Percentiles rank a stretch among this genome's conserved stretches.
Evolutionary conservation across 192 early-diverging fungal genomes (phyloP).

Genomic region (Entomortierella parvispora): DNA sequence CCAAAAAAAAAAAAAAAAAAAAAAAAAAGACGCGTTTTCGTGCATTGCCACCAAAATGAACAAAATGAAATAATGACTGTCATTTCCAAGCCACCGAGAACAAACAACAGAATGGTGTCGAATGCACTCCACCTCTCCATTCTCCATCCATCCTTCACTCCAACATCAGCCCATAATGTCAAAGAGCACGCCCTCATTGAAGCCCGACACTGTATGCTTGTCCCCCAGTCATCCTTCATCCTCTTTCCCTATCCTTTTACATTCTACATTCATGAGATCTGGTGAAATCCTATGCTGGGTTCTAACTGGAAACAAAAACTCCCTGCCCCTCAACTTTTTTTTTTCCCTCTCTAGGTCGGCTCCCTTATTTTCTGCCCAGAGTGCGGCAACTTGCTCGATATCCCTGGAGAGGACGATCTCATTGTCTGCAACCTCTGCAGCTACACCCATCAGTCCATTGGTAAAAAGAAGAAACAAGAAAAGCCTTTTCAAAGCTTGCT

Average conservation of each 20-base stretch:
- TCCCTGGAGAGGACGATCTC: slow-evolving; percentile 78
- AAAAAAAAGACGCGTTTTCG: no score
- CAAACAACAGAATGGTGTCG: no score
- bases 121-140: no score
- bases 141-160: no score
- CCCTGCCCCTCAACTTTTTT: not conserved
- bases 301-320: not conserved
- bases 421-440: slow-evolving; percentile 88
- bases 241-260: not conserved
- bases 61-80: no score
- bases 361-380: slow-evolving; percentile 91
- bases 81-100: no score
- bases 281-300: not conserved
- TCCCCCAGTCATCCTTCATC: no score
- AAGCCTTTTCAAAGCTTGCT: no score
- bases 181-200: slow-evolving; percentile 38
- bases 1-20: no score
- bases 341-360: slow-evolving; percentile 51
- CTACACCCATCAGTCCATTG: slow-evolving; percentile 67
- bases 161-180: slow-evolving; percentile 16
- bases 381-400: slow-evolving; percentile 92
- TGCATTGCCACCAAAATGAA: no score
- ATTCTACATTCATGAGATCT: not conserved
- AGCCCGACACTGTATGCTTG: slow-evolving; percentile 47
- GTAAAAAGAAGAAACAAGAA: slow-evolving; percentile 54